Percentiles rank a stretch among this genome's conserved stretches.
Evolutionary conservation across 2,329 filamentous ascomycete genomes (phyloP).

Genomic region (Volutella citrinella): DNA sequence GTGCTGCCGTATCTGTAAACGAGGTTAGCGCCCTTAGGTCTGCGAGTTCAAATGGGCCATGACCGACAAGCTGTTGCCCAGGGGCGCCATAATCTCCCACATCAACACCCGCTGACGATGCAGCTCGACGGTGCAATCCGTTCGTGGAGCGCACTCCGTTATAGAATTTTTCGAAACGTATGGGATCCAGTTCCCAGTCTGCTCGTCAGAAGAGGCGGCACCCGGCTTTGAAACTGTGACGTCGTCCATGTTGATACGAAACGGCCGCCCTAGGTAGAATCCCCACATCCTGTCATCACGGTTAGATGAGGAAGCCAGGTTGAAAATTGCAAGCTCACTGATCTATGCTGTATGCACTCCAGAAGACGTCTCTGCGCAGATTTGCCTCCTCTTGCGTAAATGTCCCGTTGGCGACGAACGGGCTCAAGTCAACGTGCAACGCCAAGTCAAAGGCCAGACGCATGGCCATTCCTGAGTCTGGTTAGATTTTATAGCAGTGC

Average conservation of each 20-base stretch:
- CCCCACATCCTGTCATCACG: conserved; percentile 18
- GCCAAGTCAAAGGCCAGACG: conserved; percentile 24
- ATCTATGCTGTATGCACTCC: conserved; percentile 28
- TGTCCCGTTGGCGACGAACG: conserved; percentile 20
- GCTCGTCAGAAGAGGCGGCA: conserved; percentile 6
- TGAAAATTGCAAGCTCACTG: conserved; percentile 16
- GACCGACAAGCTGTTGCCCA: conserved; percentile 12
- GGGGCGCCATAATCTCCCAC: conserved; percentile 21
- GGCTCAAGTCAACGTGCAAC: conserved; percentile 23
- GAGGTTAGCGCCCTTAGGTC: neutral
- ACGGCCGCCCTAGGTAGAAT: conserved; percentile 24
- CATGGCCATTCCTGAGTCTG: conserved; percentile 25
- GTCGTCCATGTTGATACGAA: conserved; percentile 24
- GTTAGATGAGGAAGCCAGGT: neutral
- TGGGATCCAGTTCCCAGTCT: conserved; percentile 10
- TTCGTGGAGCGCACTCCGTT: conserved; percentile 6
- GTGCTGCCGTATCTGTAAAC: conserved; percentile 17
- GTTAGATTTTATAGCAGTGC: conserved; percentile 12
- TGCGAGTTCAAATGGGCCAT: neutral
- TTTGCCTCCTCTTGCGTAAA: conserved; percentile 24
- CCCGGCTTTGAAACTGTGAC: conserved; percentile 21
- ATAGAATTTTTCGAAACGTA: conserved; percentile 12
- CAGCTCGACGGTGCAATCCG: conserved; percentile 13
- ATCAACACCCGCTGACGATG: conserved; percentile 14
- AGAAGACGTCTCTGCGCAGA: conserved; percentile 26